A percentile compares a stretch with the other conserved stretches of the same genome.
phyloP scores from a whole-genome alignment of 2,329 filamentous ascomycete genomes.

The Endoconidiophora laricicola region DNA sequence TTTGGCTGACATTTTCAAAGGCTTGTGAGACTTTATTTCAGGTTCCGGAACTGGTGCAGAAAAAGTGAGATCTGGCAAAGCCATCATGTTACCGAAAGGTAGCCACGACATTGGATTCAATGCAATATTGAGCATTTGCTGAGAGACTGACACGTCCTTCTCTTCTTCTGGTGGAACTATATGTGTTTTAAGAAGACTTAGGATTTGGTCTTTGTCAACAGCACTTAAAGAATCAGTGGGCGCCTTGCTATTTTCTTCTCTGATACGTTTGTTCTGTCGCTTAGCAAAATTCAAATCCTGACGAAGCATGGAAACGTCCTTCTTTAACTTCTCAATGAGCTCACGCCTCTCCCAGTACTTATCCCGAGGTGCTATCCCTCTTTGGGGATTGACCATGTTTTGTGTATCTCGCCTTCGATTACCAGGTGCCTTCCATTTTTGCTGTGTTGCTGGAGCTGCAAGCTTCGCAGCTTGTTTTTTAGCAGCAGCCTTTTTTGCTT shows the following conservation, averaged over 20 bases:
- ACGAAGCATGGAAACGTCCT: constrained; percentile 39
- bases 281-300: constrained; percentile 40
- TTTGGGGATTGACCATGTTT: constrained; percentile 19
- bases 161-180: constrained; percentile 23
- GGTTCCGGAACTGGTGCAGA: constrained; percentile 21
- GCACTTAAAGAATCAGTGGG: not conserved
- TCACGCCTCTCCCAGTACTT: constrained; percentile 33
- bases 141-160: constrained; percentile 18
- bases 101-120: constrained; percentile 35
- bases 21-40: constrained; percentile 44
- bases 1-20: constrained; percentile 40
- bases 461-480: constrained; percentile 2
- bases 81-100: constrained; percentile 28
- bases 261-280: constrained; percentile 40
- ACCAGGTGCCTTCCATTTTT: constrained; percentile 6
- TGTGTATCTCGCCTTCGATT: constrained; percentile 15
- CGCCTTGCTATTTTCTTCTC: constrained; percentile 18
- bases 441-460: not conserved
- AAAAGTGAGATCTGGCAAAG: constrained; percentile 15
- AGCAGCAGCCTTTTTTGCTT: constrained; percentile 3
- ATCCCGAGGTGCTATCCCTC: constrained; percentile 26
- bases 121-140: constrained; percentile 31
- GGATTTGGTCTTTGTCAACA: constrained; percentile 5
- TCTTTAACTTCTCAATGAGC: constrained; percentile 34
- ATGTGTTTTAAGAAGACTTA: constrained; percentile 17